phyloP scores from a whole-genome alignment of 441 rosid genomes.

The Adansonia grandidieri region DNA sequence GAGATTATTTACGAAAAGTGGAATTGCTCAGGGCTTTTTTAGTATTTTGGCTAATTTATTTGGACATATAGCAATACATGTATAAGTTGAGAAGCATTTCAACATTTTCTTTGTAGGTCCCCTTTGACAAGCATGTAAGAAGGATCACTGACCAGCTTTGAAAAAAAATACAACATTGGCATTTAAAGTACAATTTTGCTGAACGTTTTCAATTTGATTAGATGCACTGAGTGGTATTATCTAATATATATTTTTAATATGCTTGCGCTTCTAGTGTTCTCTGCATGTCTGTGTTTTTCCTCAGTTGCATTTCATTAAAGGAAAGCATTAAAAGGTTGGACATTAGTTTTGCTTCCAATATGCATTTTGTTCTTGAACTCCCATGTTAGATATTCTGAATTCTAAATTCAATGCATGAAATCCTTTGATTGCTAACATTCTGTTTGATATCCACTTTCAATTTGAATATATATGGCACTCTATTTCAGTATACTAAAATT shows the following conservation, averaged over 20 bases:
- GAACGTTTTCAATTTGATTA: not conserved
- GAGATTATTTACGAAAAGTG: conserved; percentile 1
- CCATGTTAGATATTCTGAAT: not conserved
- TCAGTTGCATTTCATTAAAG: not conserved
- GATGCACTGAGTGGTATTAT: not conserved
- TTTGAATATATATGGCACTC: not conserved
- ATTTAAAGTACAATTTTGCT: conserved; percentile 16
- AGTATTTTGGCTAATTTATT: not conserved
- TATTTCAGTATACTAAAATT: conserved; percentile 1
- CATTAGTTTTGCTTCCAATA: not conserved
- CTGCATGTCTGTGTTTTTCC: not conserved
- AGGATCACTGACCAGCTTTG: not conserved
- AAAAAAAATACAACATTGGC: not conserved
- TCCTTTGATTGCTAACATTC: conserved; percentile 7
- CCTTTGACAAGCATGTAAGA: not conserved
- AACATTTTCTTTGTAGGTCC: not conserved
- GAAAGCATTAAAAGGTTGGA: not conserved
- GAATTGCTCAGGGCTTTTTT: not conserved
- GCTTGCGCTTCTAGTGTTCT: not conserved
- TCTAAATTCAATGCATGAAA: not conserved
- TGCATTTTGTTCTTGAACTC: conserved; percentile 5
- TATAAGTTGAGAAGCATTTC: not conserved
- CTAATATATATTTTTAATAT: not conserved
- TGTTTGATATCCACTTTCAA: not conserved
- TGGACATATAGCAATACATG: not conserved